Evolutionary conservation across 139 green algal genomes (phyloP).

Genomic region (Chlamydomonas incerta): DNA sequence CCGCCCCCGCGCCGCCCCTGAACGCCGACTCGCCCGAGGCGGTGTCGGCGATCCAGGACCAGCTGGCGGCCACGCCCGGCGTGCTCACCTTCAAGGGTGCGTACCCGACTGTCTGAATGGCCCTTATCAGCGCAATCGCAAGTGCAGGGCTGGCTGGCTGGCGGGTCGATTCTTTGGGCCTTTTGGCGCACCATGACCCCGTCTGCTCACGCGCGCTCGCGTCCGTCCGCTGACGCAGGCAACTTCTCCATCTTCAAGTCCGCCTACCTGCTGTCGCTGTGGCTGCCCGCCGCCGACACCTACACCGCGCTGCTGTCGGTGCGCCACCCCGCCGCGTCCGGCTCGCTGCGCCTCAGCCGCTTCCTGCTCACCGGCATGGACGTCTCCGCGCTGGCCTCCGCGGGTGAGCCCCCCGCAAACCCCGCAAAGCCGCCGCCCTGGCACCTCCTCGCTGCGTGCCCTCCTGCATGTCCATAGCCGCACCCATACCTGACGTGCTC

Average conservation of each 20-base stretch:
- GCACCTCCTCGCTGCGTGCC: not conserved
- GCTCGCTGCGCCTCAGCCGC: constrained; percentile 8
- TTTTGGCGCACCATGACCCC: too few species aligned
- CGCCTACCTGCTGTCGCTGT: constrained; percentile 35
- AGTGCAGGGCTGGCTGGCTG: too few species aligned
- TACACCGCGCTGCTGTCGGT: constrained; percentile 50
- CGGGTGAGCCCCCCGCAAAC: too few species aligned
- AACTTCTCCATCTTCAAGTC: constrained; percentile 31
- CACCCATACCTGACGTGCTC: not conserved
- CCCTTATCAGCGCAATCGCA: too few species aligned
- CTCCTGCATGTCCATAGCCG: not conserved
- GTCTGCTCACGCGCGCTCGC: too few species aligned
- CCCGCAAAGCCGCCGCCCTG: not conserved
- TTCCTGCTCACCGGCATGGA: constrained; percentile 38
- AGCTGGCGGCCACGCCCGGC: not conserved
- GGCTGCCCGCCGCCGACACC: constrained; percentile 4
- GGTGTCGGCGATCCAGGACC: constrained; percentile 35
- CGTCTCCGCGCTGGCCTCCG: not conserved
- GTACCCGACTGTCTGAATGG: too few species aligned
- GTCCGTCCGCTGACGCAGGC: too few species aligned
- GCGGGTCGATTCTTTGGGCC: too few species aligned
- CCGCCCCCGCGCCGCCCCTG: not conserved
- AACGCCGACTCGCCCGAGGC: constrained; percentile 11
- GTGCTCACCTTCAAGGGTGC: constrained; percentile 36
- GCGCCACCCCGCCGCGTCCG: constrained; percentile 16